Conservation (phyloP, 306 rosid species). For the Pachyrhizus erosus region DNA sequence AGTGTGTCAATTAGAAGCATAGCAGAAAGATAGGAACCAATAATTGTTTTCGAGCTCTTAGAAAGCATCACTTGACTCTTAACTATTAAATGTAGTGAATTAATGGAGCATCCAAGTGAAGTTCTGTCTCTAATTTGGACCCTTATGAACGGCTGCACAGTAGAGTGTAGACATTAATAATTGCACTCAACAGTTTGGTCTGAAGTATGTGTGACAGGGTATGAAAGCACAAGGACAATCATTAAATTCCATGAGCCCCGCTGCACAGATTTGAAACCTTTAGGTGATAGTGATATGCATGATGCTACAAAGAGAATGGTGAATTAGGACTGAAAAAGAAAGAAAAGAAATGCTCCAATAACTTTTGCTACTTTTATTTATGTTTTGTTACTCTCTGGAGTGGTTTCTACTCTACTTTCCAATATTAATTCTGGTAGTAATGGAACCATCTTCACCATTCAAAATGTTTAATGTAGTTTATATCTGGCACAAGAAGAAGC, state of each 20-base stretch:
- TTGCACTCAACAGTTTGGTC: constrained; percentile 26
- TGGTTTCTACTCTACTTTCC: neutral
- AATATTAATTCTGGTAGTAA: neutral
- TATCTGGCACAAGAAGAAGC: neutral
- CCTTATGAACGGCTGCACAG: neutral
- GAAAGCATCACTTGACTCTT: neutral
- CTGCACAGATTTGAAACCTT: neutral
- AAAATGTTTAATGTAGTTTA: neutral
- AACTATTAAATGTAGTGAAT: neutral
- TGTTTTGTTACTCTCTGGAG: neutral
- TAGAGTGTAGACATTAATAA: neutral
- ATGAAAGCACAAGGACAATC: constrained; percentile 23
- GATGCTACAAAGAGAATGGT: neutral
- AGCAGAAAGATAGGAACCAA: neutral
- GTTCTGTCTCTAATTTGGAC: constrained; percentile 1
- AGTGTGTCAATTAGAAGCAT: neutral
- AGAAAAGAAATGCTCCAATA: neutral
- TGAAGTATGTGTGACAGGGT: neutral
- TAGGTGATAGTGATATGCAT: neutral
- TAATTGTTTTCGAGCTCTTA: neutral
- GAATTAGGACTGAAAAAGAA: neutral
- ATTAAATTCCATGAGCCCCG: constrained; percentile 35
- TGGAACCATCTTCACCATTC: neutral
- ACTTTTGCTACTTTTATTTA: neutral
- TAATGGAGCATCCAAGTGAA: constrained; percentile 14